A percentile compares a stretch with the other conserved stretches of the same genome.
These are phyloP conservation scores for Penicillium ochrochloron DNA, from an alignment of 495 filamentous ascomycete genomes.

Conservation along the genomic window DNA sequence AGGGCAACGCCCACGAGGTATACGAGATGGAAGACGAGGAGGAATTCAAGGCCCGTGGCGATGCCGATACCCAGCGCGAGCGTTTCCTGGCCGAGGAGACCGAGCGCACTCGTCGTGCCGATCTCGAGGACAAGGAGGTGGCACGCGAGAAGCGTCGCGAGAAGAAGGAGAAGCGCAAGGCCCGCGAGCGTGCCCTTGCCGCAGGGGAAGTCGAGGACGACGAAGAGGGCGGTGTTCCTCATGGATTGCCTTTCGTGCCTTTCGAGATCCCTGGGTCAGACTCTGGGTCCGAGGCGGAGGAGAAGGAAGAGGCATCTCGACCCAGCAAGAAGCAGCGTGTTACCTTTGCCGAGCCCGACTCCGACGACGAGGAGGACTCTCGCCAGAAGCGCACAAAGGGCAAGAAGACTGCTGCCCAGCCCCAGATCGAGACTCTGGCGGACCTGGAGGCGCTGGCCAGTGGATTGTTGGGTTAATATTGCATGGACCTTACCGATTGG, in stretches of 20 bases:
- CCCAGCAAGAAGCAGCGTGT: slow-evolving; percentile 54
- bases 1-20: slow-evolving; percentile 78
- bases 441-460: slow-evolving; percentile 88
- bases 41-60: slow-evolving; percentile 72
- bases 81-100: slow-evolving; percentile 77
- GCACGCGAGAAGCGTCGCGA: slow-evolving; percentile 80
- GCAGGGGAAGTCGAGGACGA: slow-evolving; percentile 47
- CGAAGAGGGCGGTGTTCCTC: slow-evolving; percentile 40
- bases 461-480: slow-evolving; percentile 66
- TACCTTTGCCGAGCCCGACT: slow-evolving; percentile 38
- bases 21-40: slow-evolving; percentile 89
- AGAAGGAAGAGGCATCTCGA: slow-evolving; percentile 26
- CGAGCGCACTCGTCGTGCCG: slow-evolving; percentile 72
- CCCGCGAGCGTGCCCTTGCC: slow-evolving; percentile 63
- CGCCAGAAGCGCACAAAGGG: slow-evolving; percentile 51
- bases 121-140: slow-evolving; percentile 79
- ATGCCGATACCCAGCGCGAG: slow-evolving; percentile 72
- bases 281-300: slow-evolving; percentile 40
- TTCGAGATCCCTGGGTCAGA: slow-evolving; percentile 30
- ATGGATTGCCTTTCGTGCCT: slow-evolving; percentile 48
- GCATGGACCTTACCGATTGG: slow-evolving; percentile 12
- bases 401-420: slow-evolving; percentile 49
- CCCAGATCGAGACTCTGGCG: slow-evolving; percentile 80
- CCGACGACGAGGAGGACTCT: slow-evolving; percentile 48
- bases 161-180: slow-evolving; percentile 86